A percentile compares a stretch with the other conserved stretches of the same genome.
These are phyloP conservation scores for Cutaneotrichosporon mucoides DNA, from an alignment of 1,284 basidiomycete genomes.

Conservation along the genomic window DNA sequence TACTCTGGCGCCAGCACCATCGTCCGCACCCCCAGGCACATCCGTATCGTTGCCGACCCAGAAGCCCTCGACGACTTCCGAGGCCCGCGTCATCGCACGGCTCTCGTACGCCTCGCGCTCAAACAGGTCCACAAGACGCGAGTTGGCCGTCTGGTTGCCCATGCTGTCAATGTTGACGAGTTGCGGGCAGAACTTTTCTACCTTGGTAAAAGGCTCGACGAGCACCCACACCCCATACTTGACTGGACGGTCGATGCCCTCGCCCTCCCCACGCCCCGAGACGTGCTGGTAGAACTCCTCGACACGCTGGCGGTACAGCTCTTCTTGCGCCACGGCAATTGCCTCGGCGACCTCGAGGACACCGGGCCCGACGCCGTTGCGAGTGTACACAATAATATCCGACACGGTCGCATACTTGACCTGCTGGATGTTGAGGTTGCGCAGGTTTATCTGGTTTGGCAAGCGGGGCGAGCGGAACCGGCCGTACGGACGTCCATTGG, in stretches of 20 bases:
- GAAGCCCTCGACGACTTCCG: constrained; percentile 64
- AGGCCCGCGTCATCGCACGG: constrained; percentile 61
- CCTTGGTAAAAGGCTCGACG: constrained; percentile 57
- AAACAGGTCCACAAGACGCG: constrained; percentile 52
- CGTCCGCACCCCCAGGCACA: constrained; percentile 42
- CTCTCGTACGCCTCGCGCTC: constrained; percentile 47
- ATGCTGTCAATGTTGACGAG: constrained; percentile 54
- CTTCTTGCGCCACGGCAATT: constrained; percentile 45
- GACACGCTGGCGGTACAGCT: constrained; percentile 39
- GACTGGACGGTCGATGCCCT: constrained; percentile 52
- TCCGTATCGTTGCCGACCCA: constrained; percentile 54
- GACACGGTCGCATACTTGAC: constrained; percentile 82
- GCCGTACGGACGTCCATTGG: constrained; percentile 7
- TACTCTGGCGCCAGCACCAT: constrained; percentile 32
- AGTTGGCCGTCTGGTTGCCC: constrained; percentile 46
- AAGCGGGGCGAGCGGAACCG: constrained; percentile 41
- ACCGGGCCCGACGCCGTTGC: constrained; percentile 47
- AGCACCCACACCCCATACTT: constrained; percentile 84
- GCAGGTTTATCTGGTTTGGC: constrained; percentile 45
- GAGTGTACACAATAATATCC: constrained; percentile 83
- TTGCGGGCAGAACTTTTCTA: constrained; percentile 53
- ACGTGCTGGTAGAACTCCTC: constrained; percentile 37
- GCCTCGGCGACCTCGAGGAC: constrained; percentile 54
- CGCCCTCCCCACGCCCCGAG: constrained; percentile 21
- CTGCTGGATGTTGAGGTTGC: constrained; percentile 52